A percentile compares a stretch with the other conserved stretches of the same genome.
Evolutionary conservation across 352 stramenopile species (phyloP).

Genomic region (Pythium phragmiticola): DNA sequence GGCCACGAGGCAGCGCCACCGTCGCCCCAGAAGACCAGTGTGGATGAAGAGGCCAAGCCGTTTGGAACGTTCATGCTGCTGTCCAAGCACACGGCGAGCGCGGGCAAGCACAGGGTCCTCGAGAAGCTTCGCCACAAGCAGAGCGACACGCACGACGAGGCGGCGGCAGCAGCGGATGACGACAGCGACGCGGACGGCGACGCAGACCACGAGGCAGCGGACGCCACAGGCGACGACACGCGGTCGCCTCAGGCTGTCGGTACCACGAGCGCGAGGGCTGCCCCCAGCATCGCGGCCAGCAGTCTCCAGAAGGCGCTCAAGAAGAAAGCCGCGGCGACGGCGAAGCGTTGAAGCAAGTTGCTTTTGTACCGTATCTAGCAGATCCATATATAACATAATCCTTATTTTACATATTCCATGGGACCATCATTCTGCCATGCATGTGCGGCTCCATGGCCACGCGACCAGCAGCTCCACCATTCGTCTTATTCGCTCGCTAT

Average conservation of each 20-base stretch:
- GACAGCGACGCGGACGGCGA: conserved; percentile 6
- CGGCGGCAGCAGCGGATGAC: not conserved
- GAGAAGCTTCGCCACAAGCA: conserved; percentile 39
- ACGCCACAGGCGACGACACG: not conserved
- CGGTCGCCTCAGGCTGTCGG: conserved; percentile 18
- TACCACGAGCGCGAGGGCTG: conserved; percentile 1
- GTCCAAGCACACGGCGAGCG: conserved; percentile 31
- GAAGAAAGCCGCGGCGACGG: conserved; percentile 30
- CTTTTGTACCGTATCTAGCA: conserved; percentile 22
- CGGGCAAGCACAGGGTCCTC: conserved; percentile 41
- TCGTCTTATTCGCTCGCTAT: not conserved
- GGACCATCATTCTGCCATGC: conserved; percentile 2
- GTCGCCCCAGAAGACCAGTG: conserved; percentile 12
- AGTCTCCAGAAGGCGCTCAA: conserved; percentile 49
- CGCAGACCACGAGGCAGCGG: not conserved
- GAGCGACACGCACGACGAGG: conserved; percentile 4
- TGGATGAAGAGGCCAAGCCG: conserved; percentile 17
- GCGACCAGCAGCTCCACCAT: not conserved
- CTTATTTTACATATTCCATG: not conserved
- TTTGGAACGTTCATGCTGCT: conserved; percentile 46
- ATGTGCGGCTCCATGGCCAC: too few relatives aligned
- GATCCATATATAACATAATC: conserved; percentile 14
- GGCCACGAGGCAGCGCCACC: conserved; percentile 14
- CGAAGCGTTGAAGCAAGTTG: conserved; percentile 20
- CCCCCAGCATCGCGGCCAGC: conserved; percentile 25